Evolutionary conservation across 2,329 filamentous ascomycete species (phyloP).

Genomic region (Daldinia sp.): DNA sequence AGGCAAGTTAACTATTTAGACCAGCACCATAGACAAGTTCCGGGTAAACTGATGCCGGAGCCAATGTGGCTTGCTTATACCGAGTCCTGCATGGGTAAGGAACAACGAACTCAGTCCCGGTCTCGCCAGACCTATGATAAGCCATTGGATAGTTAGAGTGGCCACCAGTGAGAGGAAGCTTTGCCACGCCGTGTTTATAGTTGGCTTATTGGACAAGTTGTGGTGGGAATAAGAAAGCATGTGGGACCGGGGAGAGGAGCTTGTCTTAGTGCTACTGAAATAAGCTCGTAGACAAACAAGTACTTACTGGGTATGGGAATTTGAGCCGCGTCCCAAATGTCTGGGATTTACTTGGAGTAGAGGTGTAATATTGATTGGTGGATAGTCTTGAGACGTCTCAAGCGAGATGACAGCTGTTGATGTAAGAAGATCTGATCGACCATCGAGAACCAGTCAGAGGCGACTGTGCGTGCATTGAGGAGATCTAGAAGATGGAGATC

Average conservation of each 20-base stretch:
- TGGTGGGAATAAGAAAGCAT: not conserved
- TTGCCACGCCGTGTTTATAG: not conserved
- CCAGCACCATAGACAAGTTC: not conserved
- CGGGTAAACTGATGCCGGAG: not conserved
- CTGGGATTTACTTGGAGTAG: not conserved
- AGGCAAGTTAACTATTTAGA: not conserved
- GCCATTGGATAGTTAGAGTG: not conserved
- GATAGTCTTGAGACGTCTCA: not conserved
- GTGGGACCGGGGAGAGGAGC: not conserved
- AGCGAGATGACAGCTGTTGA: not conserved
- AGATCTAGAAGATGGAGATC: not conserved
- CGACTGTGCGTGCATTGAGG: not conserved
- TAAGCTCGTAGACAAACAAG: not conserved
- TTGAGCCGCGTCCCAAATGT: constrained; percentile 1
- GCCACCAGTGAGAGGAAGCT: not conserved
- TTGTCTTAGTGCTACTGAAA: not conserved
- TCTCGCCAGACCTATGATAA: not conserved
- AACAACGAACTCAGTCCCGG: not conserved
- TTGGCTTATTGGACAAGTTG: not conserved
- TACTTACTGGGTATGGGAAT: no score
- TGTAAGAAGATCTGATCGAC: not conserved
- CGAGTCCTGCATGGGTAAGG: constrained; percentile 4
- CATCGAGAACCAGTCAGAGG: not conserved
- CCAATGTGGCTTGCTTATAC: not conserved
- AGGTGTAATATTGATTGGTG: not conserved